A percentile compares a stretch with the other conserved stretches of the same genome.
Evolutionary conservation across 495 filamentous ascomycete genomes (phyloP).

Genomic region (Penicillium macrosclerotiorum): DNA sequence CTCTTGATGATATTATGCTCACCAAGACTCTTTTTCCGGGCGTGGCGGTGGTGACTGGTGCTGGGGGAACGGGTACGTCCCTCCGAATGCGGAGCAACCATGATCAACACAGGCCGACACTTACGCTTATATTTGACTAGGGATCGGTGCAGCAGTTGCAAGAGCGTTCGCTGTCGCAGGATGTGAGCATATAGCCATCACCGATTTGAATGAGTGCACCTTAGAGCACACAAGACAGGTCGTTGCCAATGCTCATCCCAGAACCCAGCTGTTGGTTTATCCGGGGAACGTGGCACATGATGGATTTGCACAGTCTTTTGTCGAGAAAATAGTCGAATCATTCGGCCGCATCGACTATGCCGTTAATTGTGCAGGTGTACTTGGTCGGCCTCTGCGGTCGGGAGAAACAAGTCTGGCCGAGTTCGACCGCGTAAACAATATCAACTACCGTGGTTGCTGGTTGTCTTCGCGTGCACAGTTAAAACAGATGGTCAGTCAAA

Average conservation of each 20-base stretch:
- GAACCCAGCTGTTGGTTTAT: constrained; percentile 25
- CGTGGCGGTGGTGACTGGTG: constrained; percentile 32
- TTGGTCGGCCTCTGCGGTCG: constrained; percentile 37
- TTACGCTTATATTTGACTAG: constrained; percentile 19
- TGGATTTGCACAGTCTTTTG: constrained; percentile 39
- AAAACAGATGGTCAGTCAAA: constrained; percentile 47
- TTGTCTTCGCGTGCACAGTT: constrained; percentile 48
- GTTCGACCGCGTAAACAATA: constrained; percentile 49
- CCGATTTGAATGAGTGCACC: constrained; percentile 42
- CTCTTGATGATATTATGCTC: not conserved
- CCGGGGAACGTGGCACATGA: constrained; percentile 44
- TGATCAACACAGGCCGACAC: not conserved
- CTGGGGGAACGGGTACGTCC: constrained; percentile 27
- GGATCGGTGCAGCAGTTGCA: constrained; percentile 55
- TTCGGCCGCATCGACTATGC: constrained; percentile 52
- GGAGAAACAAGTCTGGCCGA: constrained; percentile 31
- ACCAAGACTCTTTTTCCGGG: constrained; percentile 23
- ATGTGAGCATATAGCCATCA: constrained; percentile 48
- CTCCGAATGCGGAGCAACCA: not conserved
- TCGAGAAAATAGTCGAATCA: constrained; percentile 21
- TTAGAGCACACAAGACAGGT: constrained; percentile 32
- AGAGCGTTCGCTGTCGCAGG: constrained; percentile 49
- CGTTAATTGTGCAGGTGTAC: constrained; percentile 50
- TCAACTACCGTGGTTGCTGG: constrained; percentile 55
- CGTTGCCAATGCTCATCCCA: constrained; percentile 29